These are phyloP conservation scores for Sphaerulina musiva DNA, from an alignment of 2,329 filamentous ascomycete genomes.

Conservation along the genomic window DNA sequence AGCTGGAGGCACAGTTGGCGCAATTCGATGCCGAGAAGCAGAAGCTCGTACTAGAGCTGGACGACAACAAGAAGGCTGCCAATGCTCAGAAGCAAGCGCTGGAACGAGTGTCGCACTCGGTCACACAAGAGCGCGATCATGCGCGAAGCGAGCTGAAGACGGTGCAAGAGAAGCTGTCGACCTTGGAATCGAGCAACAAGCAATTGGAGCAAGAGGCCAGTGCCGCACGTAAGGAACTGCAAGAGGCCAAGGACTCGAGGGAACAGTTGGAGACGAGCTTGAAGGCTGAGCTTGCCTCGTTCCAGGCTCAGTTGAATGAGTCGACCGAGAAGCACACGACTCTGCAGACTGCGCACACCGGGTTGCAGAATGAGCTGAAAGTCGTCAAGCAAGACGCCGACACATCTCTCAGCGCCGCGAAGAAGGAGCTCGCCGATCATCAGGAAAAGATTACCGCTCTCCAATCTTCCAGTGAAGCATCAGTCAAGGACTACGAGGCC, in stretches of 20 bases:
- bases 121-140: conserved; percentile 22
- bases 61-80: conserved; percentile 14
- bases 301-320: conserved; percentile 12
- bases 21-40: conserved; percentile 11
- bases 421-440: conserved; percentile 14
- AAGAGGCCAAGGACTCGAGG: conserved; percentile 10
- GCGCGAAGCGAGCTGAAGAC: conserved; percentile 19
- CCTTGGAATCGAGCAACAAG: conserved; percentile 9
- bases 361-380: conserved; percentile 10
- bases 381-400: conserved; percentile 15
- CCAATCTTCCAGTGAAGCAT: conserved; percentile 12
- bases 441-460: conserved; percentile 11
- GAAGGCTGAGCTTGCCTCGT: conserved; percentile 13
- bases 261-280: conserved; percentile 13
- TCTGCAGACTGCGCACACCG: conserved; percentile 11
- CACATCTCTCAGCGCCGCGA: conserved; percentile 11
- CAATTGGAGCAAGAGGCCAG: conserved; percentile 13
- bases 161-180: conserved; percentile 13
- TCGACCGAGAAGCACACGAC: conserved; percentile 10
- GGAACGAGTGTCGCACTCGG: conserved; percentile 19
- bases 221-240: conserved; percentile 13
- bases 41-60: conserved; percentile 10
- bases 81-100: conserved; percentile 10
- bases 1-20: conserved; percentile 15
- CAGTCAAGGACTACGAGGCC: conserved; percentile 11